phyloP scores from a whole-genome alignment of 106 monocot genomes.

The Dendrobium huoshanense region DNA sequence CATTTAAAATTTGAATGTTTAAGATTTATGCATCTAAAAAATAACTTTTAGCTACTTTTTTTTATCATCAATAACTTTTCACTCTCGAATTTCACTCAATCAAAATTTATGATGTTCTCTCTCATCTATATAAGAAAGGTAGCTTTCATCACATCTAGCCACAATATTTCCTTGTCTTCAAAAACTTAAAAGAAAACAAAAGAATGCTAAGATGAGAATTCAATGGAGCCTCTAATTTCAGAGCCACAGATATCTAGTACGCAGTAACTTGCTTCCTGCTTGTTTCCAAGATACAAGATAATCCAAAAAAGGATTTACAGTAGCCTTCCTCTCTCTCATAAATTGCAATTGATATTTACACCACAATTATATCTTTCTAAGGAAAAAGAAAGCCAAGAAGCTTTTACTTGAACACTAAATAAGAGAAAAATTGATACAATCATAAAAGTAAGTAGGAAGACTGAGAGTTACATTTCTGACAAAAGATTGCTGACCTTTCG shows the following conservation, averaged over 20 bases:
- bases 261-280: neutral
- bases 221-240: neutral
- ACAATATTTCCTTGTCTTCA: neutral
- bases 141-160: too few species aligned
- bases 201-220: neutral
- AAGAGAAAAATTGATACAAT: constrained; percentile 1
- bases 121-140: too few species aligned
- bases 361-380: neutral
- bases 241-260: neutral
- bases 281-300: neutral
- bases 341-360: neutral
- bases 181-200: neutral
- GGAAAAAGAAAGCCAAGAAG: neutral
- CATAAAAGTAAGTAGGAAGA: neutral
- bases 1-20: too few species aligned
- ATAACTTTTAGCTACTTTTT: too few species aligned
- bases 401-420: neutral
- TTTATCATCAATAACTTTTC: too few species aligned
- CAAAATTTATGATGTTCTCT: too few species aligned
- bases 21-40: too few species aligned
- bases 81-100: too few species aligned
- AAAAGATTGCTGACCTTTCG: constrained; percentile 83
- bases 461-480: constrained; percentile 37
- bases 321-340: neutral
- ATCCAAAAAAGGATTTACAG: neutral